Evolutionary conservation across 345 rosid genomes (phyloP).

Genomic region (Linum lewisii): DNA sequence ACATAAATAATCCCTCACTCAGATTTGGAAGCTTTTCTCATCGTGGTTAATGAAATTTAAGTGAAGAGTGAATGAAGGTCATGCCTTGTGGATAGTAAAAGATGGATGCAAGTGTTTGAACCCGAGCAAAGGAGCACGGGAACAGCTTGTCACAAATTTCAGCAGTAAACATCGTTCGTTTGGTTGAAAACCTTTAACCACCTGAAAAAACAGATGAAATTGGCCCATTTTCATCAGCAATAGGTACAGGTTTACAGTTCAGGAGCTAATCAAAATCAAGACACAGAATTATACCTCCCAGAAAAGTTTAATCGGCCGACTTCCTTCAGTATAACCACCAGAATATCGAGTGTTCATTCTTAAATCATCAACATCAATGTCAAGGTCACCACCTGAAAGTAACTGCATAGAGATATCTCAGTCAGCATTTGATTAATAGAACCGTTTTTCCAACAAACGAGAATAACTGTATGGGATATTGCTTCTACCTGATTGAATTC

Average conservation of each 20-base stretch:
- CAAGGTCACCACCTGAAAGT: constrained; percentile 92
- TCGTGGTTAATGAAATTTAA: too few relatives aligned
- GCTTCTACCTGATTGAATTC: constrained; percentile 87
- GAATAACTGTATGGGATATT: not conserved
- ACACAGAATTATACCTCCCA: constrained; percentile 70
- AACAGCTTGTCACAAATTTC: constrained; percentile 96
- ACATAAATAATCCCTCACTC: constrained; percentile 13
- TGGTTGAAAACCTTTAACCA: constrained; percentile 73
- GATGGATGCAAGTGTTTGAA: constrained; percentile 91
- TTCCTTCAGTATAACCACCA: constrained; percentile 87
- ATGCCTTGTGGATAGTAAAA: constrained; percentile 86
- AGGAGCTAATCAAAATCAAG: not conserved
- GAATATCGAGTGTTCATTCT: constrained; percentile 71
- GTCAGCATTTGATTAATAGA: constrained; percentile 8
- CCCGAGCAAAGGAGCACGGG: constrained; percentile 89
- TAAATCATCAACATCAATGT: constrained; percentile 82
- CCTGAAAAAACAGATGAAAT: constrained; percentile 32
- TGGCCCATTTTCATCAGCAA: constrained; percentile 1
- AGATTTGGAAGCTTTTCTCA: not conserved
- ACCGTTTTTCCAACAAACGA: not conserved
- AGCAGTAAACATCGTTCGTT: constrained; percentile 85
- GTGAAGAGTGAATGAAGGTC: constrained; percentile 6
- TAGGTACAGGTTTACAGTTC: not conserved
- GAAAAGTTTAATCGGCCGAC: constrained; percentile 71
- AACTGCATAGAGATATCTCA: constrained; percentile 36